phyloP scores from a whole-genome alignment of 176 grass and related monocot genomes.

The Chloris gayana region DNA sequence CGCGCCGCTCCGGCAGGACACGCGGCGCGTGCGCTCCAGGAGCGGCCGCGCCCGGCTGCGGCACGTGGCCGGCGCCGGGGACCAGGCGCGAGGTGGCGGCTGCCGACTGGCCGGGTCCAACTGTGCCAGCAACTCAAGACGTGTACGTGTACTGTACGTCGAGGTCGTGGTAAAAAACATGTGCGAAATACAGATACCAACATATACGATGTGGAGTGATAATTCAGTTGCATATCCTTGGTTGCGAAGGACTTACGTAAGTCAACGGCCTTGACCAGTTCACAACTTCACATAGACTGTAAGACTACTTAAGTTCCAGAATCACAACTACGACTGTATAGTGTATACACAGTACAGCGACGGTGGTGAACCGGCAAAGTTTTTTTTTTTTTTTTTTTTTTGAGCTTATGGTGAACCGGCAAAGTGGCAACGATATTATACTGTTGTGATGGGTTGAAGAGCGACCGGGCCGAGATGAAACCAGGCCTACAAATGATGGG shows the following conservation, averaged over 20 bases:
- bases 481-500: not conserved
- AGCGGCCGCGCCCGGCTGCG: not conserved
- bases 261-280: not conserved
- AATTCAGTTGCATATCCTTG: not conserved
- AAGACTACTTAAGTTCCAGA: not conserved
- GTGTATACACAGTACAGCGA: not conserved
- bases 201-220: not conserved
- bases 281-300: too few relatives aligned
- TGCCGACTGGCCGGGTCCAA: too few relatives aligned
- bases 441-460: not conserved
- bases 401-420: not conserved
- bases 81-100: constrained; percentile 16
- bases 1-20: constrained; percentile 7
- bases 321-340: not conserved
- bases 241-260: not conserved
- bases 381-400: too few relatives aligned
- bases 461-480: not conserved
- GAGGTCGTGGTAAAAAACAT: constrained; percentile 41
- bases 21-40: not conserved
- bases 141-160: constrained; percentile 30
- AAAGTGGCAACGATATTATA: not conserved
- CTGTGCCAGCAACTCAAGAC: constrained; percentile 8
- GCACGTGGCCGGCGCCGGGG: not conserved
- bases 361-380: not conserved
- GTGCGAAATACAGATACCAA: constrained; percentile 29